A percentile compares a stretch with the other conserved stretches of the same genome.
These are phyloP conservation scores for Euphrasia arctica DNA, from an alignment of 305 asterid species.

Conservation along the genomic window DNA sequence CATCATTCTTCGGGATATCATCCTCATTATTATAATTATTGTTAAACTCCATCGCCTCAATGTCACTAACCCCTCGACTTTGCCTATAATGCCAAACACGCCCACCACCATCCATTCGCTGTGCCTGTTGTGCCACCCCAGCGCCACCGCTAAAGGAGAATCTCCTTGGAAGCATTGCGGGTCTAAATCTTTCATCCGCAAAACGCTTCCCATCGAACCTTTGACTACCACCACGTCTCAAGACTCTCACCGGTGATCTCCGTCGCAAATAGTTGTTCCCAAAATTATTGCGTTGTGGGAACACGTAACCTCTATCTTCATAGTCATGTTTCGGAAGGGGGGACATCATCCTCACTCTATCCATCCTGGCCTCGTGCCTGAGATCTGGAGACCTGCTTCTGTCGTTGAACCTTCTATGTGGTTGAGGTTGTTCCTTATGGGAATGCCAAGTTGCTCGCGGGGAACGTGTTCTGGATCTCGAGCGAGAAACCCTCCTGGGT, in stretches of 20 bases:
- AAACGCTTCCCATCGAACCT: slow-evolving; percentile 40
- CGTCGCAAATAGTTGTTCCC: slow-evolving; percentile 36
- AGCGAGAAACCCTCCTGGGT: slow-evolving; percentile 53
- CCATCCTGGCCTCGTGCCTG: slow-evolving; percentile 54
- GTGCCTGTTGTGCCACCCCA: slow-evolving; percentile 34
- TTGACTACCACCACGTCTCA: slow-evolving; percentile 32
- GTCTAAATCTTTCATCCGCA: slow-evolving; percentile 41
- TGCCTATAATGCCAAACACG: slow-evolving; percentile 30
- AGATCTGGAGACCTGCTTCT: slow-evolving; percentile 66
- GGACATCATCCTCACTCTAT: slow-evolving; percentile 43
- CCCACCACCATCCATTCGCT: slow-evolving; percentile 30
- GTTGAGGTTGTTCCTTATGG: slow-evolving; percentile 34
- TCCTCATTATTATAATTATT: slow-evolving; percentile 28
- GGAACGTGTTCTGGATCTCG: slow-evolving; percentile 81
- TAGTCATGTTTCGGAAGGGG: slow-evolving; percentile 51
- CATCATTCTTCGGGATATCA: slow-evolving; percentile 33
- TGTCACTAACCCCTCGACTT: slow-evolving; percentile 27
- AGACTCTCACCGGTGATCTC: slow-evolving; percentile 48
- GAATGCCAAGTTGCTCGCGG: slow-evolving; percentile 57
- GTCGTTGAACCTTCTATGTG: slow-evolving; percentile 26
- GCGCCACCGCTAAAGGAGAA: slow-evolving; percentile 39
- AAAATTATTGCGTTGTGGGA: slow-evolving; percentile 44
- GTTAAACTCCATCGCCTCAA: slow-evolving; percentile 33
- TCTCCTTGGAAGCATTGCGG: slow-evolving; percentile 41
- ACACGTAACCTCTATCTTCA: slow-evolving; percentile 44